Evolutionary conservation across 2,329 filamentous ascomycete genomes (phyloP), one percentile per base, ranked within the genome.

Genomic region (Sordariomycetes sp.): DNA sequence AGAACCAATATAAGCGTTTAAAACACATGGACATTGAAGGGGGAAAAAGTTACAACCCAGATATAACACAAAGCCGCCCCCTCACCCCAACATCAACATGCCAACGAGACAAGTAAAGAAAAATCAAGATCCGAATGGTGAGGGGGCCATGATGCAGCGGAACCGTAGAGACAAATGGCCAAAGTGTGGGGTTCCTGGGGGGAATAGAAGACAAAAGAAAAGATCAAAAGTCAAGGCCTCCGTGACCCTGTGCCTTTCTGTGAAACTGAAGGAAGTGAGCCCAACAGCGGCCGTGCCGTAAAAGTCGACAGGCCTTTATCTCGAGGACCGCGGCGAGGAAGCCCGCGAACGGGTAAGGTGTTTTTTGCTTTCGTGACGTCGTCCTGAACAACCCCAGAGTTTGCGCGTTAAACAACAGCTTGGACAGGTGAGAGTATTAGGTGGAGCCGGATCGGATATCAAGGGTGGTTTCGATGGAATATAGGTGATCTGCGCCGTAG

Each of bases 391-490:
- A 39, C 51, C 25, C 39, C 34, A 24, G 28, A 35, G 20, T 54
- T 52, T 54, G 42, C 50, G 53, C 39, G 35, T 54, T 58, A 58
- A 51, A 53, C 52, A 34, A 52, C 52, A 52, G 56, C 51, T 55
- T 56, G 42, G 61, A 60, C 48, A 45, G 48, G 53, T 55, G 52
- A 51, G 55, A 25, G 32, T 45, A 57, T 54, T 57, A 57, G 35
- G 52, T 51, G 55, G 57, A 48, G 50, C 52, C 39, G 55, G 56
- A 56, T 54, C 52, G 53, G 59, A 56, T 52, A 59, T 59, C 54
- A 57, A 53, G 56, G 60, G 56, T 52, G 58, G 53, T 52, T 58
- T 56, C 53, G 35, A 59, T 55, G 55, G 57, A 58, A 56, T 54
- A 53, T 39, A 42, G 54, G 50, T 50, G 39, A 48, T 35, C 59